phyloP scores from a whole-genome alignment of 108 stramenopile species.

The Schizochytrium sp. region DNA sequence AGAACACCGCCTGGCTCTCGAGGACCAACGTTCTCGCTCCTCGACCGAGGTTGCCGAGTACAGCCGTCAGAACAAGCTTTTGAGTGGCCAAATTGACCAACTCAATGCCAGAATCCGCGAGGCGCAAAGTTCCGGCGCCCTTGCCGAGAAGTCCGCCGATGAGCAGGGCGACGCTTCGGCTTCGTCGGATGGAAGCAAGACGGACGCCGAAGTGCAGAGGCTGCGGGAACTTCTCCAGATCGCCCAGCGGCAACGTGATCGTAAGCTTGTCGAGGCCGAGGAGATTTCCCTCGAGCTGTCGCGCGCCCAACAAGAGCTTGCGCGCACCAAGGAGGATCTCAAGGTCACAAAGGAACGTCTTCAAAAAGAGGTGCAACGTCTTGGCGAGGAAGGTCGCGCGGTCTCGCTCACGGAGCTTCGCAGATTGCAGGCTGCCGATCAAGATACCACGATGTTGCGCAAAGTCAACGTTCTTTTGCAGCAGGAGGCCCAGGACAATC shows the following conservation, averaged over 20 bases:
- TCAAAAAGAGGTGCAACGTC: not conserved
- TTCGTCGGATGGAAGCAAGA: no score
- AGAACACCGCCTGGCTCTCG: not conserved
- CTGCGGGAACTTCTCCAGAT: not conserved
- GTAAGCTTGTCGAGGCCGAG: not conserved
- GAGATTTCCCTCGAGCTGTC: not conserved
- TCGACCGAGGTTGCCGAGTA: not conserved
- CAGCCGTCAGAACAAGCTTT: not conserved
- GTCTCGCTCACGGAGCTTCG: not conserved
- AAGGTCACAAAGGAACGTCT: not conserved
- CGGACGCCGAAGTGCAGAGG: not conserved
- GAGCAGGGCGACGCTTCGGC: not conserved
- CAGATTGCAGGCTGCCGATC: not conserved
- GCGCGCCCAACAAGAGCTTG: not conserved
- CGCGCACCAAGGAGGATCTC: not conserved
- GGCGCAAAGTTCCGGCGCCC: not conserved
- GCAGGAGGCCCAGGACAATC: not conserved
- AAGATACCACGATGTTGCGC: not conserved
- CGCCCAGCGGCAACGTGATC: not conserved
- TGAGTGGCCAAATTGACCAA: not conserved
- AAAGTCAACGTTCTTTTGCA: not conserved
- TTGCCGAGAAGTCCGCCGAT: not conserved
- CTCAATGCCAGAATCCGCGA: not conserved
- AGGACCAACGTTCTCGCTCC: not conserved
- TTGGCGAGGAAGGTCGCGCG: not conserved